Conservation (phyloP, 164 flowering plant genomes). For the Buxus sempervirens region DNA sequence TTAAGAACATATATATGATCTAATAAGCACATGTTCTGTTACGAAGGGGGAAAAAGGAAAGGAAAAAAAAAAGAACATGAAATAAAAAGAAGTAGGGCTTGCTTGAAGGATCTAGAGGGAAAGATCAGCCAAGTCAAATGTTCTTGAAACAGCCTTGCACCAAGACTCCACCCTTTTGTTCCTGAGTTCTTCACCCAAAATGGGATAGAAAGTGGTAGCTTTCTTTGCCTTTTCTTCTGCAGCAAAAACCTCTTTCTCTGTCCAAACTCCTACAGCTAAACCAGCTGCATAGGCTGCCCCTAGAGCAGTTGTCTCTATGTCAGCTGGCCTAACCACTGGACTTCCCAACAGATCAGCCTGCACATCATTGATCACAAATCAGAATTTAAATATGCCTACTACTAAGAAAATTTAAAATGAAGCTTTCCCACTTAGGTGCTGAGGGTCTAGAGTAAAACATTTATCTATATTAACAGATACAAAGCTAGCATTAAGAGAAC, state of each 20-base stretch:
- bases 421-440: neutral
- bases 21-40: neutral
- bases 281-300: conserved; percentile 86
- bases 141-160: conserved; percentile 60
- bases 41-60: neutral
- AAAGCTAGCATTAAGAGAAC: too few relatives aligned
- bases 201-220: conserved; percentile 36
- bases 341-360: conserved; percentile 65
- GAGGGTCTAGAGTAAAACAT: neutral
- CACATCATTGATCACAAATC: neutral
- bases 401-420: neutral
- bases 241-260: conserved; percentile 40
- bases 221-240: conserved; percentile 36
- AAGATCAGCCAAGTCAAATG: conserved; percentile 71
- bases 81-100: too few relatives aligned
- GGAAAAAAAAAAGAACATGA: neutral
- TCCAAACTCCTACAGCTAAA: conserved; percentile 64
- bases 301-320: conserved; percentile 73
- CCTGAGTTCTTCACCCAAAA: conserved; percentile 35
- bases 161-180: conserved; percentile 67
- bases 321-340: conserved; percentile 66
- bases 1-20: neutral
- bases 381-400: neutral
- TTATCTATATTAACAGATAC: neutral
- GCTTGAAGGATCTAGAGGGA: conserved; percentile 25